Conservation (phyloP, 2,329 filamentous ascomycete species). For the Mollisiaceae sp. region DNA sequence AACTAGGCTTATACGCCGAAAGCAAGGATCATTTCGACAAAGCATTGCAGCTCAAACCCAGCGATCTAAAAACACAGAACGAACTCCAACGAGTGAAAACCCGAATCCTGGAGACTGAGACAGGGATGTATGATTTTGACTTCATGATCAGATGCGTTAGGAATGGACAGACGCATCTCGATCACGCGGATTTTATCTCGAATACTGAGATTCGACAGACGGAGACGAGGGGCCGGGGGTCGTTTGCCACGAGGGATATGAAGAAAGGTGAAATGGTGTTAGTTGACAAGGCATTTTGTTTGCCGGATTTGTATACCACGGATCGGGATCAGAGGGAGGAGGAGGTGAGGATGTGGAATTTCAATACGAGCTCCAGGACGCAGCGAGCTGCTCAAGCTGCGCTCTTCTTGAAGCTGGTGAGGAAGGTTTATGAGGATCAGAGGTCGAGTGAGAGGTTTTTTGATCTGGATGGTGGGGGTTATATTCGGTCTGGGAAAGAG, state of each 20-base stretch:
- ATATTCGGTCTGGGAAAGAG: conserved; percentile 24
- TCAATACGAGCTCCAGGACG: conserved; percentile 26
- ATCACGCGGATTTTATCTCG: conserved; percentile 25
- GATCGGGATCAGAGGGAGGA: conserved; percentile 11
- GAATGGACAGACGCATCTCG: conserved; percentile 15
- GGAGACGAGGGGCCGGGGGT: conserved; percentile 14
- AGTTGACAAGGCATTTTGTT: conserved; percentile 29
- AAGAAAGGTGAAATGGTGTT: conserved; percentile 25
- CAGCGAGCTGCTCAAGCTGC: conserved; percentile 21
- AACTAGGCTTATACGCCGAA: conserved; percentile 21
- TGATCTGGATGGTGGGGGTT: conserved; percentile 25
- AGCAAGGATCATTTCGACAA: conserved; percentile 22
- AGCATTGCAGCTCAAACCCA: conserved; percentile 18
- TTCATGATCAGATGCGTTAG: conserved; percentile 15
- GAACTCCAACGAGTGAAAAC: conserved; percentile 15
- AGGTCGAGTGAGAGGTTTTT: conserved; percentile 17
- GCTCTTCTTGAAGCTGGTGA: conserved; percentile 24
- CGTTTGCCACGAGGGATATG: conserved; percentile 23
- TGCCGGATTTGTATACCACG: conserved; percentile 23
- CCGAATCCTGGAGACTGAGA: conserved; percentile 22
- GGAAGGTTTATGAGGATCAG: conserved; percentile 23
- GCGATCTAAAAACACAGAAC: conserved; percentile 22
- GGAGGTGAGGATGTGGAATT: conserved; percentile 24
- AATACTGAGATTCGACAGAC: conserved; percentile 15
- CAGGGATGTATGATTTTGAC: conserved; percentile 26